Evolutionary conservation across 208 protist genomes (phyloP).

Genomic region (Crithidia bombi): DNA sequence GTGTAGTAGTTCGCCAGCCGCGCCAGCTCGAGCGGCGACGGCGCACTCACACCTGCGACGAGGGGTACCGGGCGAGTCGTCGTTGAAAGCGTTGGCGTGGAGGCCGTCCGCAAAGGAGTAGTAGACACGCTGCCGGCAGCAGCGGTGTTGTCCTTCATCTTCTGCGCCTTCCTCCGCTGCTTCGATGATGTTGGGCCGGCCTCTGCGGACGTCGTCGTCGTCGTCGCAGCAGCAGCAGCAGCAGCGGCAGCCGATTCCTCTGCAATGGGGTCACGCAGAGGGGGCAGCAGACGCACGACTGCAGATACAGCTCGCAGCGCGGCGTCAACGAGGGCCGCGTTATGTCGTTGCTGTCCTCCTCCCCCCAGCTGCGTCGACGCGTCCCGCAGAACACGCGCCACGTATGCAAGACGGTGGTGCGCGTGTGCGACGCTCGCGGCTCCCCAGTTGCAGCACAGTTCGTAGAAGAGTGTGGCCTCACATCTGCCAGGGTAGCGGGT

Average conservation of each 20-base stretch:
- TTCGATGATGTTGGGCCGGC: too few relatives aligned
- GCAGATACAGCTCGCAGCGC: conserved; percentile 53
- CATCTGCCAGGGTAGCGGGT: conserved; percentile 46
- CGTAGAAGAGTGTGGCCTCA: conserved; percentile 72
- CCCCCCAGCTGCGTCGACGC: conserved; percentile 50
- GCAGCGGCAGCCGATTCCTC: conserved; percentile 6
- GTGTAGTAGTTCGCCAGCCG: conserved; percentile 73
- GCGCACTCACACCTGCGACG: conserved; percentile 12
- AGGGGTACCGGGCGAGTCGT: conserved; percentile 22
- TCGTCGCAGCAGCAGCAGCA: background rate
- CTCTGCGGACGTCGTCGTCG: conserved; percentile 4
- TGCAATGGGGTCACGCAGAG: conserved; percentile 28
- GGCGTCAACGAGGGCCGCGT: conserved; percentile 62
- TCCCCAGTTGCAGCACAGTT: conserved; percentile 66
- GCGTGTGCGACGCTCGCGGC: conserved; percentile 64
- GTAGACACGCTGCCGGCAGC: too few relatives aligned
- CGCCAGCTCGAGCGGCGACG: conserved; percentile 47
- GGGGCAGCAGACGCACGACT: conserved; percentile 54
- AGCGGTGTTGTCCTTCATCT: too few relatives aligned
- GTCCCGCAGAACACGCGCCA: conserved; percentile 60
- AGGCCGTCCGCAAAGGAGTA: too few relatives aligned
- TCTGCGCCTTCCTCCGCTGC: conserved; percentile 14
- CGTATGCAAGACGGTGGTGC: conserved; percentile 78
- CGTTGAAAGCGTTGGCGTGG: conserved; percentile 23
- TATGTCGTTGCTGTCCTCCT: too few relatives aligned